phyloP scores from a whole-genome alignment of 2,329 filamentous ascomycete genomes.

The Graphiopsis chlorocephala region DNA sequence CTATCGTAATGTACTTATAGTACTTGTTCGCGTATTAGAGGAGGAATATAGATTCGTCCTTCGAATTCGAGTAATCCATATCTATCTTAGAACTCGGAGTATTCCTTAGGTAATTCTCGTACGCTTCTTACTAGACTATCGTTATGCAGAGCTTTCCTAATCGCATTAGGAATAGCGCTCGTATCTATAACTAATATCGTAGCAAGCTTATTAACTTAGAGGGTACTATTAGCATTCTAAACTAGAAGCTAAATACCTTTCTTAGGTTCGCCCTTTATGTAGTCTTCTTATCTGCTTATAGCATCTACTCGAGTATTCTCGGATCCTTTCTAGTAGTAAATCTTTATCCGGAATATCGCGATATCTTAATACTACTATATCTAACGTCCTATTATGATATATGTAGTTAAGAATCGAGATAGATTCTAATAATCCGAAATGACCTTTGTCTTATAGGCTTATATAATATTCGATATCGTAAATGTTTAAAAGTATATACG shows the following conservation, averaged over 20 bases:
- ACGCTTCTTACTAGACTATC: background rate
- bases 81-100: background rate
- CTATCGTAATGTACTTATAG: background rate
- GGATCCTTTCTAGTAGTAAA: constrained; percentile 17
- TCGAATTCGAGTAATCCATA: background rate
- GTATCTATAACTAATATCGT: background rate
- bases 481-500: no score
- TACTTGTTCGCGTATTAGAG: background rate
- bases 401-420: constrained; percentile 18
- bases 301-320: constrained; percentile 19
- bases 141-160: background rate
- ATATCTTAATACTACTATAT: constrained; percentile 16
- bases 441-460: constrained; percentile 10
- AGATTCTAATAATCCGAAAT: constrained; percentile 21
- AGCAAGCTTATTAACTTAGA: constrained; percentile 1
- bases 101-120: background rate
- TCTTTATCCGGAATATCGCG: constrained; percentile 17
- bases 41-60: background rate
- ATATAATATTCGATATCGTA: no score
- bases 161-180: background rate
- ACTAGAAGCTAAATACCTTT: constrained; percentile 11
- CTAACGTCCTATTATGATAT: constrained; percentile 17
- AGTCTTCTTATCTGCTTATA: constrained; percentile 18
- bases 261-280: constrained; percentile 14
- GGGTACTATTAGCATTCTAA: constrained; percentile 13